Evolutionary conservation across 768 basidiomycete species (phyloP), one percentile per base, ranked within the genome.

Genomic region (Agaricus bisporus): DNA sequence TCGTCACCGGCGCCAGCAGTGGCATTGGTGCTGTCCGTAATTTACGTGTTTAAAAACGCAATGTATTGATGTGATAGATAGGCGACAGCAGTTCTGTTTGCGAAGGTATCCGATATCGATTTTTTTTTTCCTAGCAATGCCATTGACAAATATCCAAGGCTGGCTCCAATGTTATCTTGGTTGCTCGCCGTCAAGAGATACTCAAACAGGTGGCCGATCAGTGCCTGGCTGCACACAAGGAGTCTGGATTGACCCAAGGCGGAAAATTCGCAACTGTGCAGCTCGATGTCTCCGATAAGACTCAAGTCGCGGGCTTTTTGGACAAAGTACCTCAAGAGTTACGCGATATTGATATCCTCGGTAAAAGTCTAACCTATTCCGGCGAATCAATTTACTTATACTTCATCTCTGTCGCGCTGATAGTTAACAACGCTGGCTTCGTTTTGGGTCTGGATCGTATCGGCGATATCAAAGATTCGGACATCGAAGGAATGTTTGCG

Each of bases 51-150:
- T 41, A 3, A 14, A n/a, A n/a, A 6, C 45, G 26, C 44, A 47
- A 36, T 48, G 0, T 42, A 10, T 15, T 48, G 12, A 47, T 25
- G 22, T 11, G 47, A 26, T 17, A 10, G 53, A 25, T 54, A 94
- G 90, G 90, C 89, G 4, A 86, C 93, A 2, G 93, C 94, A 35
- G 61, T 92, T 43, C 79, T 97, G 45, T 97, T 95, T 58, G 93
- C 94, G 39, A 93, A 85, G 75, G 90, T 89, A 59, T 42, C 8
- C 22, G 39, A 54, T 49, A n/a, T 42, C 20, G n/a, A 10, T 17
- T 10, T 12, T 51, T 2, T 26, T 7, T 17, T 7, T 17, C 1
- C 20, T 32, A 15, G 38, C 22, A 14, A 38, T 48, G 12, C 38
- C 36, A 45, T 49, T 56, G 7, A 51, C 35, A n/a, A 36, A 14